Evolutionary conservation across 2,329 filamentous ascomycete species (phyloP), one percentile per base, ranked within the genome.

Genomic region (Shiraia sp.): DNA sequence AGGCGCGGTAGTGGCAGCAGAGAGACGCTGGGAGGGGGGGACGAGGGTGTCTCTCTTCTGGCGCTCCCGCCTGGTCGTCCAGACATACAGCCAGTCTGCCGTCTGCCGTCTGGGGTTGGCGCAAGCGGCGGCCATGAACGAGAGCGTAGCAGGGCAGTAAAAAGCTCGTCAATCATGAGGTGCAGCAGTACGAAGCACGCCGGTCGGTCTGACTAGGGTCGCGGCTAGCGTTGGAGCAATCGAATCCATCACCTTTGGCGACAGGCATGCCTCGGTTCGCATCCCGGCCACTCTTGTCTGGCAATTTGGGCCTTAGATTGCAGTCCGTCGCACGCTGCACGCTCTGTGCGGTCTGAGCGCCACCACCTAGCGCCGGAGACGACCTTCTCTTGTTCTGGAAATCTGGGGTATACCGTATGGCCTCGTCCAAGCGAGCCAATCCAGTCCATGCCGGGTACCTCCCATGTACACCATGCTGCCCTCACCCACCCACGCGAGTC

Each of bases 341-440:
- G 32, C 44, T 45, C 19, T 10, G 26, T 34, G 14, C 28, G 44
- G 50, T 43, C 33, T 56, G 19, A 51, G 52, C 28, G 40, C 23
- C 13, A n/a, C 31, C 8, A 15, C 30, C 46, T 58, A 51, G 56
- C 53, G 56, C 51, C 56, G 56, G 56, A 45, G 37, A 34, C 32
- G 33, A 36, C 38, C 45, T 34, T 49, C 44, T 50, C 50, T 55
- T 52, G 49, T 49, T 38, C 39, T 41, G 53, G 54, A 57, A 68
- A 66, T 62, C 64, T 52, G 64, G 64, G 64, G 64, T 65, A 65
- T 22, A n/a, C n/a, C n/a, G n/a, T n/a, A n/a, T n/a, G n/a, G n/a
- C n/a, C 19, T 4, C 4, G 38, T 34, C 32, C 43, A 59, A 47
- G 42, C 55, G 49, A 53, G 44, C 61, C 57, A 59, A 63, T 63